Base-by-base conservation (phyloP, 768 basidiomycete species). In the Pleurotus djamor region DNA sequence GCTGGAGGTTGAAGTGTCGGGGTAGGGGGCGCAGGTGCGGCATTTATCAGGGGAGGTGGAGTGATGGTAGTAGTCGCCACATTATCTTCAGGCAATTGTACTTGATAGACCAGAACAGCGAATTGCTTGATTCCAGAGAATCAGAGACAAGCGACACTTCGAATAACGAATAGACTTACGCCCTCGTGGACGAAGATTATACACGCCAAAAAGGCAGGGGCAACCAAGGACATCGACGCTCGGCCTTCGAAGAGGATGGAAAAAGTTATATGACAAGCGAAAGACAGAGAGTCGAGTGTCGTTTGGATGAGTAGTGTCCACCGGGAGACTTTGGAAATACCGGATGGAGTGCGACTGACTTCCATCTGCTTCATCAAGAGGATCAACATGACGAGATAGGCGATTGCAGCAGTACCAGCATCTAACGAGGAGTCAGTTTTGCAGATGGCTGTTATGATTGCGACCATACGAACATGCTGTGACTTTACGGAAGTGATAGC, bases 181-280 rank as follows among this genome's bases (percentile, higher is more conserved):
- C 91, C 88, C 76, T 95, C 89, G 61, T 92, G 86, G 9, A 92
- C 78, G 68, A 96, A 88, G 21, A 94, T 72, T 4, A 92, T 76
- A 58, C 90, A 89, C 9, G 91, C 88, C 28, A 96, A 67, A 66
- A 94, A 96, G 0, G 92, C 92, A 1, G 94, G 93, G 0, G 89
- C 89, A 43, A 95, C 79, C 28, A 95, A 78, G 0, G 92, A 87
- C 21, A 96, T 71, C 1, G 92, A 93, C 1, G 92, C 83, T 34
- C 87, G 76, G 45, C 93, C 93, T 61, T 95, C 90, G 2, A 91
- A 86, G 38, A 95, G 74, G 58, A 96, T 89, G 4, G 91, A 92
- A 59, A 96, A 88, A 0, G 93, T 95, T 57, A 95, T 86, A 65
- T 96, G 92, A 0, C 89, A 90, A 16, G 91, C 91, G 68, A 96